Base-by-base conservation (phyloP, 139 green algal species). In the Spirogloea muscicola region DNA sequence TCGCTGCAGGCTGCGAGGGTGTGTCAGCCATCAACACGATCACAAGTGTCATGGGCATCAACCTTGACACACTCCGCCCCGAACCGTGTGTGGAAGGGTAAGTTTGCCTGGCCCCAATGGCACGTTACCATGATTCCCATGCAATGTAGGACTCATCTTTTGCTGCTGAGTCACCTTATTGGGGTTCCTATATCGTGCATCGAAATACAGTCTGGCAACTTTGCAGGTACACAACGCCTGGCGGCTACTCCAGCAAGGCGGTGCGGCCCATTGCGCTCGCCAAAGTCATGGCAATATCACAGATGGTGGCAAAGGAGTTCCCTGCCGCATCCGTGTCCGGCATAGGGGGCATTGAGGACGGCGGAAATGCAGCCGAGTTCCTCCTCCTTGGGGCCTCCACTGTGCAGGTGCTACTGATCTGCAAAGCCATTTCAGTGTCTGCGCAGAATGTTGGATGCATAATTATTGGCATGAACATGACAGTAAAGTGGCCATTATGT, bases 211-310 rank as follows among this genome's bases (percentile, higher is more conserved):
- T n/a, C n/a, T n/a, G n/a, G n/a, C n/a, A n/a, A n/a, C n/a, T n/a
- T n/a, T 90, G n/a, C 87, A 92, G 79, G 89, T 89, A 93, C 84
- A 82, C 78, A 59, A 93, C 89, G 4, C 86, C 88, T 0, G 90
- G 90, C 18, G 90, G 90, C 9, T 93, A 92, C 84, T 89, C 79
- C 16, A 90, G 83, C 84, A 89, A 88, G 48, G 93, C 94, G 0
- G 91, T 98, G 48, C 96, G 96, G 86, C 94, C 94, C 58, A 98
- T 98, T 49, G 94, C 94, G 1, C 88, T 98, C 57, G 94, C 91
- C 38, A 89, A 92, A 79, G 86, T 87, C 5, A 91, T 91, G 85
- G 40, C 71, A 5, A 88, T 90, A 10, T 76, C 75, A 10, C 58
- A 86, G 72, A 82, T 94, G 79, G 93, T 96, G 36, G 21, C 61